These are phyloP conservation scores for Typha latifolia DNA, from an alignment of 176 grass and related monocot species.

Conservation along the genomic window DNA sequence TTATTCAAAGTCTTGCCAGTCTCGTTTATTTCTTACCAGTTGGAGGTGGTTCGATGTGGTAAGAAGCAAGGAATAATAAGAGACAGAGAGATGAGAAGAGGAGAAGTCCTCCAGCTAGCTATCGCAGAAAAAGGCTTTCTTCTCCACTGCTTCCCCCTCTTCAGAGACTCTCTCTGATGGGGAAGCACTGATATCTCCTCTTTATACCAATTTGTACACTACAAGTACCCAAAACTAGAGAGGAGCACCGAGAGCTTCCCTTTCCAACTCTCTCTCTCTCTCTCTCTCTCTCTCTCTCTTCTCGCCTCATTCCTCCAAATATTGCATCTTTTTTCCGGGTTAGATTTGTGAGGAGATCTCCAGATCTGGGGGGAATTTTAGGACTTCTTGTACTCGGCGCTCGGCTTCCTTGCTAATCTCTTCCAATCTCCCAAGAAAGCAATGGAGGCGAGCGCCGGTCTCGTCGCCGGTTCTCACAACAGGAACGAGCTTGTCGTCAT, in stretches of 20 bases:
- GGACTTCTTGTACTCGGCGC: not conserved
- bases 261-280: not conserved
- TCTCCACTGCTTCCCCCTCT: not conserved
- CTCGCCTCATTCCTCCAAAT: not conserved
- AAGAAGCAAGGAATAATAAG: conserved; percentile 7
- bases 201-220: not conserved
- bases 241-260: not conserved
- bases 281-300: not conserved
- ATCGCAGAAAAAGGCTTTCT: not conserved
- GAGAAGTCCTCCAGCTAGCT: not conserved
- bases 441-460: conserved; percentile 89
- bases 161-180: not conserved
- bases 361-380: conserved; percentile 1
- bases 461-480: conserved; percentile 88
- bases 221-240: no score
- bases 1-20: not conserved
- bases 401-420: not conserved
- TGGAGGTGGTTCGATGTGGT: not conserved
- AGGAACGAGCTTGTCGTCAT: conserved; percentile 93
- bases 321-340: not conserved
- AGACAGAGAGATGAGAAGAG: not conserved
- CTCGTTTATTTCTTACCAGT: not conserved
- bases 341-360: not conserved
- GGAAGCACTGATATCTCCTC: not conserved
- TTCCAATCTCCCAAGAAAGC: not conserved